phyloP scores from a whole-genome alignment of 2,329 filamentous ascomycete genomes.

The Neonectria ditissima region DNA sequence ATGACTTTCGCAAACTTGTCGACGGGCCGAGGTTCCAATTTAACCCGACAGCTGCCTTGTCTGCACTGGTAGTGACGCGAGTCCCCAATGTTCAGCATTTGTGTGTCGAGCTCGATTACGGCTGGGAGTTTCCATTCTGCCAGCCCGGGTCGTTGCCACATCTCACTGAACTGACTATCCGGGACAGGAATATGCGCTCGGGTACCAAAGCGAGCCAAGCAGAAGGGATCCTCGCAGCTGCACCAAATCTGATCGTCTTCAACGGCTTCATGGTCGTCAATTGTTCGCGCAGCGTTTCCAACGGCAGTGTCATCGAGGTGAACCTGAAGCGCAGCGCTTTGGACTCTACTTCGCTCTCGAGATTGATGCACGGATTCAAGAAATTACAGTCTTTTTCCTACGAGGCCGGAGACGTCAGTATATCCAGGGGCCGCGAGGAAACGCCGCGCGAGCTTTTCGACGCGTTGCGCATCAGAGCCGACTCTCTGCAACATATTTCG shows the following conservation, averaged over 20 bases:
- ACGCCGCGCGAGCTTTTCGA: background rate
- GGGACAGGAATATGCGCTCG: slow-evolving; percentile 1
- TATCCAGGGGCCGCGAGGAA: background rate
- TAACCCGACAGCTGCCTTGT: background rate
- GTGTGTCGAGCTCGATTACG: background rate
- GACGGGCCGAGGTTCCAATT: background rate
- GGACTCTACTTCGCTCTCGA: background rate
- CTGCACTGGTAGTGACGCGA: slow-evolving; percentile 3
- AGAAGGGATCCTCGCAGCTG: slow-evolving; percentile 1
- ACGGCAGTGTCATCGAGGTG: slow-evolving; percentile 9
- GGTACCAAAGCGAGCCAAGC: background rate
- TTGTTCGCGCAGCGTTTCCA: background rate
- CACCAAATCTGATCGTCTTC: slow-evolving; percentile 5
- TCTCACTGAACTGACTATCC: background rate
- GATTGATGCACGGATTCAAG: background rate
- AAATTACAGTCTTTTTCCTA: slow-evolving; percentile 8
- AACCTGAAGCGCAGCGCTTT: background rate
- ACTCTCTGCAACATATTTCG: slow-evolving; percentile 6
- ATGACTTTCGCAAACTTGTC: too few species aligned
- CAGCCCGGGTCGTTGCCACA: background rate
- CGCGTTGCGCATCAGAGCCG: background rate
- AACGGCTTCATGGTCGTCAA: background rate
- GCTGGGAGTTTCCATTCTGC: slow-evolving; percentile 15
- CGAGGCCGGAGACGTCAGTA: background rate
- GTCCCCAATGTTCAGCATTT: slow-evolving; percentile 5